Evolutionary conservation across 1,284 basidiomycete genomes (phyloP), one percentile per base, ranked within the genome.

Genomic region (Phylloporus gajari): DNA sequence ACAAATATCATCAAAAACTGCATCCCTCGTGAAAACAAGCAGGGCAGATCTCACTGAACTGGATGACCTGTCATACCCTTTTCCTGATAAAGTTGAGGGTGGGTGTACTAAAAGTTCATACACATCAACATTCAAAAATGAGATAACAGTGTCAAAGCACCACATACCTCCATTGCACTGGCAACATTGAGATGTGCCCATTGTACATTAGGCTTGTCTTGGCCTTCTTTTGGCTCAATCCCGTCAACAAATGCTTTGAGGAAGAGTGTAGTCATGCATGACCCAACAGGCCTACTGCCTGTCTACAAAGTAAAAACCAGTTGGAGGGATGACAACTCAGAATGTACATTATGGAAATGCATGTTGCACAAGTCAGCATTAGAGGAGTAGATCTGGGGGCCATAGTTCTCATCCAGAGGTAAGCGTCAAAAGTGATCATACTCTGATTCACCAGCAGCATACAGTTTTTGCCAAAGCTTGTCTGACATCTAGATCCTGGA

Each of bases 161-260:
- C 30, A 73, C 78, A 68, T 68, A 89, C 88, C 82, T 94, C 92
- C 94, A 95, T 95, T 46, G 89, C 85, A 23, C 95, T 95, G 21
- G 94, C 95, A 73, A 96, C 96, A 79, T 97, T 95, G 51, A 95
- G 83, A 81, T 96, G 94, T 5, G 94, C 94, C 93, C 94, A 95
- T 70, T 89, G 87, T 75, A 93, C 80, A 17, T 84, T 80, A 17
- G 90, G 86, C 17, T 85, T 84, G 56, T 86, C 85, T 68, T 87
- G 82, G 13, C 86, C 87, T 68, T 85, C 84, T 68, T 84, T 85
- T 1, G 85, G 81, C 70, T 92, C 90, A 69, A 94, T 91, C 21
- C 95, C 93, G n/a, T 91, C 87, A 3, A 93, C 92, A 75, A 94
- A 94, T 1, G 90, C 86, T 82, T 95, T 95, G 72, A 97, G 86